Conservation (phyloP, 306 rosid species). For the Sophora flavescens region DNA sequence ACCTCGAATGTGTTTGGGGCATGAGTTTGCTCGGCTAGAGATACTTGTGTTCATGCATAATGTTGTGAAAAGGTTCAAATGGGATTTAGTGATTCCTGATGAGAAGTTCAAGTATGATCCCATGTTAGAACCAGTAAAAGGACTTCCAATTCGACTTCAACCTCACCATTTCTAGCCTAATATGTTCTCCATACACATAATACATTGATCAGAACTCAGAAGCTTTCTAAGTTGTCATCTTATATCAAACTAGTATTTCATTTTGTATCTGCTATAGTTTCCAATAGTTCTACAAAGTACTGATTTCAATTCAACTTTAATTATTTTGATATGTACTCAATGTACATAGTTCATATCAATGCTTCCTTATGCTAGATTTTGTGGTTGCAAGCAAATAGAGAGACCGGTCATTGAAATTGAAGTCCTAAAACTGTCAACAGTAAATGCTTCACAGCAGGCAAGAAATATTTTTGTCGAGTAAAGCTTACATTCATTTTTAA, state of each 20-base stretch:
- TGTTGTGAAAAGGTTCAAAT: constrained; percentile 57
- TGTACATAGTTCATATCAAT: background rate
- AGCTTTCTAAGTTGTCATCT: constrained; percentile 18
- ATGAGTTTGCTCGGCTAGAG: constrained; percentile 63
- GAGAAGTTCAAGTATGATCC: constrained; percentile 62
- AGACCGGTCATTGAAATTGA: background rate
- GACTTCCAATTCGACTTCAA: constrained; percentile 57
- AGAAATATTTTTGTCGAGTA: no score
- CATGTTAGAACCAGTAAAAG: constrained; percentile 51
- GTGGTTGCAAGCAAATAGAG: background rate
- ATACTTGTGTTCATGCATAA: constrained; percentile 60
- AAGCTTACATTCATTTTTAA: no score
- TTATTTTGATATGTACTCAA: background rate
- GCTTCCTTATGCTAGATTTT: background rate
- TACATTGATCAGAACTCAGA: background rate
- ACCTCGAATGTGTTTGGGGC: constrained; percentile 69
- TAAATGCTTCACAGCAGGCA: no score
- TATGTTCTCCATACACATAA: background rate
- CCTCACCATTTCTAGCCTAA: constrained; percentile 37
- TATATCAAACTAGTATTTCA: background rate
- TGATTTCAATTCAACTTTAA: background rate
- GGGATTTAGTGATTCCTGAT: constrained; percentile 53
- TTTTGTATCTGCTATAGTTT: constrained; percentile 24
- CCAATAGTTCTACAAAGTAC: background rate
- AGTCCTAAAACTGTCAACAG: no score